Evolutionary conservation across 2,329 filamentous ascomycete genomes (phyloP), one percentile per base, ranked within the genome.

Genomic region (Clonostachys sp.): DNA sequence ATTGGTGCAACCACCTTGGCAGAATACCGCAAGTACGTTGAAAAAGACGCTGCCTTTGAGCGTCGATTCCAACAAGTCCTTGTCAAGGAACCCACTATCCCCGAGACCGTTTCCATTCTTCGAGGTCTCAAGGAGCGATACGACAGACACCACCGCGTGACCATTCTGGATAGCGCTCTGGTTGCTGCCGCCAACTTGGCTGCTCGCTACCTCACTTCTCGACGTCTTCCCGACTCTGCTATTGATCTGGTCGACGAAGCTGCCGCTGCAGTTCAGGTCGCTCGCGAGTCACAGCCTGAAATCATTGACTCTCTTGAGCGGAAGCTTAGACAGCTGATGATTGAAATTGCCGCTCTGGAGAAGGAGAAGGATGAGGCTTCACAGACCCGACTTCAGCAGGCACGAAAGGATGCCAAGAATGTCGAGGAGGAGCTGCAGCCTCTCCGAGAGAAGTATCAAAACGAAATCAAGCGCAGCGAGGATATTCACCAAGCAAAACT

Each of bases 11-110:
- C 94, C 3, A 99, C 94, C 2, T 80, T 99, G 49, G 83, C 84
- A 51, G 94, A 99, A 66, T 99, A 99, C 71, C 84, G 94, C 61
- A 99, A 99, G 68, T 97, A 99, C 70, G 96, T 99, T 53, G 94
- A 99, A 68, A 99, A 99, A 71, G 94, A 99, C 60, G 88, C 90
- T 42, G 94, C 94, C 42, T 99, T 99, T 64, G 94, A 99, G 70
- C 89, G 94, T 68, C 89, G 94, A 67, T 99, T 99, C 79, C 94
- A 99, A 67, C 94, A 99, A 68, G 94, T 99, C 38, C 70, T 99
- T 41, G 92, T 97, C 65, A 96, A 96, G 72, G 94, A 99, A 64
- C 94, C 94, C 3, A 78, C 83, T 6, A 85, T 97, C 44, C 68
- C 82, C 2, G 94, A 99, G 71, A 97, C 94, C 13, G 83, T 99